A percentile compares a stretch with the other conserved stretches of the same genome.
These are phyloP conservation scores for Immersiporthe knoxdaviesiana DNA, from an alignment of 2,329 filamentous ascomycete species.

Conservation along the genomic window DNA sequence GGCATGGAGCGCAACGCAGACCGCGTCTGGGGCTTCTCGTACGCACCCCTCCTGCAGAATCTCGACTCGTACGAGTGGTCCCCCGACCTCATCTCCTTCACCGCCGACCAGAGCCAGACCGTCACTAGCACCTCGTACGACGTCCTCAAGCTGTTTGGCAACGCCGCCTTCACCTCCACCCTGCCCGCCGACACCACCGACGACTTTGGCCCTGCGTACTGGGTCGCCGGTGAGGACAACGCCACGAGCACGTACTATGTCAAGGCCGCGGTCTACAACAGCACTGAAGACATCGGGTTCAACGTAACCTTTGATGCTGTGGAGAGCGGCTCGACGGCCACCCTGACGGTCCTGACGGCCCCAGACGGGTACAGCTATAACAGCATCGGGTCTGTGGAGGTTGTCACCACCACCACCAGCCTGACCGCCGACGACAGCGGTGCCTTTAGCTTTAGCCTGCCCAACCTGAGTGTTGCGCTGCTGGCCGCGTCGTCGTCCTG, in stretches of 20 bases:
- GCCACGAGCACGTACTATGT: conserved; percentile 25
- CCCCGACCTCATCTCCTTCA: conserved; percentile 36
- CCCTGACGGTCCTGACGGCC: conserved; percentile 51
- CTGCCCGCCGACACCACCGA: conserved; percentile 32
- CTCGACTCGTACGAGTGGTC: conserved; percentile 56
- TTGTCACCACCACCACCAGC: conserved; percentile 45
- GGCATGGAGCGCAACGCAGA: conserved; percentile 54
- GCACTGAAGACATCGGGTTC: conserved; percentile 51
- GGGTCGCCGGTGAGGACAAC: conserved; percentile 32
- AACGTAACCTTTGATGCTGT: conserved; percentile 50
- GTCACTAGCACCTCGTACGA: conserved; percentile 28
- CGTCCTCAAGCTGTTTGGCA: conserved; percentile 26
- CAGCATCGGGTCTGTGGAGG: conserved; percentile 52
- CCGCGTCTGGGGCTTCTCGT: conserved; percentile 16
- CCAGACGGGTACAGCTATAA: conserved; percentile 50
- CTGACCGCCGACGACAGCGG: conserved; percentile 50
- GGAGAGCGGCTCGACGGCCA: conserved; percentile 42
- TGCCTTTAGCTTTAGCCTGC: conserved; percentile 55
- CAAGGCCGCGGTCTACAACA: conserved; percentile 41
- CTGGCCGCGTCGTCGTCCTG: conserved; percentile 45
- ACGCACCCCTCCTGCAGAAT: conserved; percentile 36
- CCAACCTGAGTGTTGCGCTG: conserved; percentile 59
- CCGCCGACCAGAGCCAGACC: conserved; percentile 25
- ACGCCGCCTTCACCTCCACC: conserved; percentile 24
- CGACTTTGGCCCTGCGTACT: conserved; percentile 28